Evolutionary conservation across 208 protist species (phyloP).

Genomic region (Leishmania arabica): DNA sequence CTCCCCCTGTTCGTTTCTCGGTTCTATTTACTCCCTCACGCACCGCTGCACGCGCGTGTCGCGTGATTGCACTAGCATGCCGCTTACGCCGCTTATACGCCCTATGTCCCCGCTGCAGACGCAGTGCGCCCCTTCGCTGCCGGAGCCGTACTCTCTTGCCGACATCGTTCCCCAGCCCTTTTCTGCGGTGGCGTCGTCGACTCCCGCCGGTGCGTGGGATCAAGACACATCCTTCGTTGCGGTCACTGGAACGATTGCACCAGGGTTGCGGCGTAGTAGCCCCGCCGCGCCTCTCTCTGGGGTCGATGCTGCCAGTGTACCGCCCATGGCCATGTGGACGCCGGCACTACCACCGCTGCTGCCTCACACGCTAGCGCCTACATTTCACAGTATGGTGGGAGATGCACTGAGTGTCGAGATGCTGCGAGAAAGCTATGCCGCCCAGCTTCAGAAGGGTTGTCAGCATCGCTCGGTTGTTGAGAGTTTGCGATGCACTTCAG

Average conservation of each 20-base stretch:
- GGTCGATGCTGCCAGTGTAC: not conserved
- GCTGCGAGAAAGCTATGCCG: conserved; percentile 6
- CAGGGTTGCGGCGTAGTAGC: too few relatives aligned
- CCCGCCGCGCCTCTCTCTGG: not conserved
- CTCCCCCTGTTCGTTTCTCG: not conserved
- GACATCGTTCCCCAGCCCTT: not conserved
- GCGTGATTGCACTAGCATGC: conserved; percentile 8
- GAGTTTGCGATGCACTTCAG: not conserved
- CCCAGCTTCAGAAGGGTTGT: not conserved
- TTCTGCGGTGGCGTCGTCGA: not conserved
- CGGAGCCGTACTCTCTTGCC: conserved; percentile 15
- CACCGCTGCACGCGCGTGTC: not conserved
- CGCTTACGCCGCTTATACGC: conserved; percentile 26
- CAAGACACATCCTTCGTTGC: not conserved
- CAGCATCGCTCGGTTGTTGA: not conserved
- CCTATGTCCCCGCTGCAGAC: conserved; percentile 36
- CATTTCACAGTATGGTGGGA: conserved; percentile 12
- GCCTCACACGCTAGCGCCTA: not conserved
- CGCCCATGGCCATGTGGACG: not conserved
- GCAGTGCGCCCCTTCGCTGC: conserved; percentile 23
- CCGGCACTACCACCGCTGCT: not conserved
- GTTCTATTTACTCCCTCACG: not conserved
- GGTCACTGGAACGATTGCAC: not conserved
- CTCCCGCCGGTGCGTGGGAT: not conserved
- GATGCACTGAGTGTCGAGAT: not conserved